A percentile compares a stretch with the other conserved stretches of the same genome.
Evolutionary conservation across 2,329 filamentous ascomycete genomes (phyloP).

Genomic region (Penicillium sp.): DNA sequence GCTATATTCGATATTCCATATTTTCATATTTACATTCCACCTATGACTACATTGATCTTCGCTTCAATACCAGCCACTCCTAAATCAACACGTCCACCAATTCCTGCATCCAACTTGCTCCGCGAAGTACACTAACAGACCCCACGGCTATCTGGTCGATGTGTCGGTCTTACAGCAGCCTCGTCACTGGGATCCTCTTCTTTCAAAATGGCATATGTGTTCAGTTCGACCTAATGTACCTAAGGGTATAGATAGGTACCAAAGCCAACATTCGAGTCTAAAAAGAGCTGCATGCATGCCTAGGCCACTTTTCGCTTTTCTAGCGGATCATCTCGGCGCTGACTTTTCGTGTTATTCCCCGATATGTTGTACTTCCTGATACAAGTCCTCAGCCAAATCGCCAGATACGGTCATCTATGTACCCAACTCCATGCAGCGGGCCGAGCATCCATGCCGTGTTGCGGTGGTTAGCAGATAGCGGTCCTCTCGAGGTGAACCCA

Average conservation of each 20-base stretch:
- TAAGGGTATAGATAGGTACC: not conserved
- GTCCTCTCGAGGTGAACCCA: not conserved
- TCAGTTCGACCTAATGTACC: not conserved
- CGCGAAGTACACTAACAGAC: not conserved
- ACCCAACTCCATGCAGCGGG: conserved; percentile 18
- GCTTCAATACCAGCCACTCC: conserved; percentile 10
- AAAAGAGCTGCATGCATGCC: conserved; percentile 19
- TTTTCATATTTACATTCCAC: not conserved
- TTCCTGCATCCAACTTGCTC: not conserved
- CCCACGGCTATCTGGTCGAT: not conserved
- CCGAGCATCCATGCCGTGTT: conserved; percentile 21
- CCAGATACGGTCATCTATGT: conserved; percentile 13
- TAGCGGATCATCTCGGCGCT: not conserved
- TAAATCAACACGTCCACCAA: conserved; percentile 6
- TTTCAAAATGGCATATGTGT: not conserved
- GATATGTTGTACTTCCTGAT: conserved; percentile 10
- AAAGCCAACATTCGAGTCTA: conserved; percentile 2
- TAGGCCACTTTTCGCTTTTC: not conserved
- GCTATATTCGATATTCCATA: not conserved
- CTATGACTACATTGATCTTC: conserved; percentile 5
- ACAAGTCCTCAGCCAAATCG: conserved; percentile 1
- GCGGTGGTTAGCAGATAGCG: conserved; percentile 2
- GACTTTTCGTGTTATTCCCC: not conserved
- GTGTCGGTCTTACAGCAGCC: not conserved
- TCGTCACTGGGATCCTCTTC: conserved; percentile 1